Evolutionary conservation across 2,329 filamentous ascomycete genomes (phyloP).

Genomic region (Scorias spongiosa): DNA sequence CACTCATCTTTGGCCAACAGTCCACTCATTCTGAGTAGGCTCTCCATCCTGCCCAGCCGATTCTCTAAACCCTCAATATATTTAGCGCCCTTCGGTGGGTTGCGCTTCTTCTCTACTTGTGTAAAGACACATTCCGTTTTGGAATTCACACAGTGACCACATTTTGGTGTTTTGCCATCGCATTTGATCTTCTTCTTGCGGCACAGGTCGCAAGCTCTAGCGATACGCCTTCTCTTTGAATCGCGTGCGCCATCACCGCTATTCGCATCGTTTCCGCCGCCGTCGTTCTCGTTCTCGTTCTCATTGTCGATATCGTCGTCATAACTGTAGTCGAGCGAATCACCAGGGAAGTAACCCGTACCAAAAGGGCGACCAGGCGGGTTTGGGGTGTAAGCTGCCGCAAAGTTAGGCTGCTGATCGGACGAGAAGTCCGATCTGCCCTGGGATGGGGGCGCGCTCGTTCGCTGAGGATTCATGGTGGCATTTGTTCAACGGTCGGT

Average conservation of each 20-base stretch:
- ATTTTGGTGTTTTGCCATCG: slow-evolving; percentile 87
- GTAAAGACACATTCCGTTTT: slow-evolving; percentile 97
- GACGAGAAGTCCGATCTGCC: not conserved
- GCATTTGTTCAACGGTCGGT: slow-evolving; percentile 2
- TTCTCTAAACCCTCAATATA: slow-evolving; percentile 97
- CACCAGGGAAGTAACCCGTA: slow-evolving; percentile 1
- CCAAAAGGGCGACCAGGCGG: not conserved
- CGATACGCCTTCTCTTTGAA: slow-evolving; percentile 76
- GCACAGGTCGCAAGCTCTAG: slow-evolving; percentile 89
- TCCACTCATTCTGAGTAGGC: slow-evolving; percentile 70
- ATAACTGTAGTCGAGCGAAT: slow-evolving; percentile 4
- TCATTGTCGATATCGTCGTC: slow-evolving; percentile 6
- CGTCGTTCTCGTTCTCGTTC: slow-evolving; percentile 10
- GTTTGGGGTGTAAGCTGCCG: not conserved
- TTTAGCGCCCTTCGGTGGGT: slow-evolving; percentile 92
- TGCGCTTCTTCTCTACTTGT: slow-evolving; percentile 96
- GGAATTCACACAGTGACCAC: slow-evolving; percentile 92
- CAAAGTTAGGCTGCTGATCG: not conserved
- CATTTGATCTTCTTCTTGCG: slow-evolving; percentile 95
- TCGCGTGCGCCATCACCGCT: slow-evolving; percentile 33
- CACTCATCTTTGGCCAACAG: slow-evolving; percentile 74
- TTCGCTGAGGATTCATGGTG: slow-evolving; percentile 2
- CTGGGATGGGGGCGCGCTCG: not conserved
- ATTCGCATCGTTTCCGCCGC: slow-evolving; percentile 8
- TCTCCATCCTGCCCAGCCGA: slow-evolving; percentile 88